Conservation (phyloP, 345 rosid genomes). For the Eucalyptus marginata region DNA sequence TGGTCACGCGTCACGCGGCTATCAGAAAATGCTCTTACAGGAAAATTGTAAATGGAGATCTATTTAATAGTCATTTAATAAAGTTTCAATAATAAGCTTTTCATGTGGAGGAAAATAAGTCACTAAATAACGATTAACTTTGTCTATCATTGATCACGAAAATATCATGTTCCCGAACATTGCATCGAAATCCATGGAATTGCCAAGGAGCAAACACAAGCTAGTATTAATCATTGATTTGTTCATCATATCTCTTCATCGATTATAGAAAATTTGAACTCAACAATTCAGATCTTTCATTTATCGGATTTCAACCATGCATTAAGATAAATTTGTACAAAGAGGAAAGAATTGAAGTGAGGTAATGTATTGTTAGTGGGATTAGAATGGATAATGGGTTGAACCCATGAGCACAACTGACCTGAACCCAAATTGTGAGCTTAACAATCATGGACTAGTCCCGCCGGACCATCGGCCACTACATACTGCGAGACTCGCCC, state of each 20-base stretch:
- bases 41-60: not conserved
- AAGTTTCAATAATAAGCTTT: not conserved
- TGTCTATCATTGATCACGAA: not conserved
- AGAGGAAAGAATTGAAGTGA: not conserved
- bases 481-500: constrained; percentile 9
- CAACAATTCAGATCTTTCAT: not conserved
- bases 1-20: not conserved
- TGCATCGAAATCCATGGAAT: not conserved
- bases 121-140: not conserved
- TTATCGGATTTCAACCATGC: not conserved
- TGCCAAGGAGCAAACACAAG: not conserved
- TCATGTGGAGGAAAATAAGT: not conserved
- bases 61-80: not conserved
- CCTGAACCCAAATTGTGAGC: constrained; percentile 39
- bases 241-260: not conserved
- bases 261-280: not conserved
- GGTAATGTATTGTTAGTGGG: not conserved
- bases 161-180: not conserved
- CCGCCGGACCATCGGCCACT: constrained; percentile 68
- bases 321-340: not conserved
- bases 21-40: not conserved
- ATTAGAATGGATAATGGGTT: constrained; percentile 23
- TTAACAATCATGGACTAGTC: constrained; percentile 18
- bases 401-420: constrained; percentile 27
- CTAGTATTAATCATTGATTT: not conserved